These are phyloP conservation scores for Taphrina deformans DNA, from an alignment of 1,139 yeast genomes.

Conservation along the genomic window DNA sequence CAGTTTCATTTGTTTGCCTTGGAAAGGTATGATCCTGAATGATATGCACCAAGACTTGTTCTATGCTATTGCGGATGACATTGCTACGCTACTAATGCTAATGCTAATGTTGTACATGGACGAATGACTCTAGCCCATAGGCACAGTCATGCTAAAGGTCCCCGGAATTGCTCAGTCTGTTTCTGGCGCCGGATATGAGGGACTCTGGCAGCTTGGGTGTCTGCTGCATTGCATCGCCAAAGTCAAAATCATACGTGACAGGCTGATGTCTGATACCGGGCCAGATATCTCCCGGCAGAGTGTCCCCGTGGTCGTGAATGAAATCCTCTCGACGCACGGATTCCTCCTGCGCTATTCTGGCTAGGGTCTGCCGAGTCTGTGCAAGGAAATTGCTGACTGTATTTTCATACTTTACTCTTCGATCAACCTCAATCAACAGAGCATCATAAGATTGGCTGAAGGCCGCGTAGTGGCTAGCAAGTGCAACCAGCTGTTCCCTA, in stretches of 20 bases:
- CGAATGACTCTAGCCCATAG: too few species aligned
- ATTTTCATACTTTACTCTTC: slow-evolving; percentile 12
- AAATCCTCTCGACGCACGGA: neutral
- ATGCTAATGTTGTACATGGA: neutral
- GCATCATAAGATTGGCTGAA: slow-evolving; percentile 18
- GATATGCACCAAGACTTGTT: too few species aligned
- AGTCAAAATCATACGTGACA: neutral
- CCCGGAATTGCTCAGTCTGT: neutral
- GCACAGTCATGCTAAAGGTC: neutral
- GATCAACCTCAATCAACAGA: slow-evolving; percentile 16
- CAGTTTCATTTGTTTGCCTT: too few species aligned
- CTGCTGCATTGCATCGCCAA: neutral
- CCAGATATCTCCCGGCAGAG: slow-evolving; percentile 30
- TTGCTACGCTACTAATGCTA: neutral
- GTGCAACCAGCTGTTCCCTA: slow-evolving; percentile 7
- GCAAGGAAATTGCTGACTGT: slow-evolving; percentile 2
- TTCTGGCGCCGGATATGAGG: neutral
- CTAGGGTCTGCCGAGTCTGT: slow-evolving; percentile 12
- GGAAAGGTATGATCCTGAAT: too few species aligned
- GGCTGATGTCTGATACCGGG: slow-evolving; percentile 10
- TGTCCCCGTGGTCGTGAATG: slow-evolving; percentile 5
- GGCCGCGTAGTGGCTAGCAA: slow-evolving; percentile 10
- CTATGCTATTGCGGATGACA: too few species aligned
- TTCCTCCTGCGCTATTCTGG: slow-evolving; percentile 6
- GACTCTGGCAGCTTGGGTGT: slow-evolving; percentile 9